Evolutionary conservation across 257 asterid species (phyloP).

Genomic region (Haberlea rhodopensis): DNA sequence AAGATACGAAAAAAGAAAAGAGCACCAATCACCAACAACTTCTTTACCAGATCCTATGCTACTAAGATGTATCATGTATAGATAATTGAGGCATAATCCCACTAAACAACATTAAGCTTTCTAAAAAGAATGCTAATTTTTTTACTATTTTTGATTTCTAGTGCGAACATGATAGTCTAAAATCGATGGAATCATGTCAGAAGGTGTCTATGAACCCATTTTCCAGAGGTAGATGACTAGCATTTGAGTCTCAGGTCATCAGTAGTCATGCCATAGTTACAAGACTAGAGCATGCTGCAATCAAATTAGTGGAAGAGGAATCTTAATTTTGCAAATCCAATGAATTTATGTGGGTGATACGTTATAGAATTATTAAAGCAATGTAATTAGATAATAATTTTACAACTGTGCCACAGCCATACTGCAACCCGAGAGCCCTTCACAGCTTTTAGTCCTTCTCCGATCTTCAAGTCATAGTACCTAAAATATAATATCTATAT

Average conservation of each 20-base stretch:
- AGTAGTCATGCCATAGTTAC: slow-evolving; percentile 9
- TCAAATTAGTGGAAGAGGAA: neutral
- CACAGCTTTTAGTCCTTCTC: slow-evolving; percentile 77
- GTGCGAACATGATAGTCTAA: neutral
- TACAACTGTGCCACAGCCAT: slow-evolving; percentile 70
- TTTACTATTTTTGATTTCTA: too few species aligned
- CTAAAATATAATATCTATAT: slow-evolving; percentile 34
- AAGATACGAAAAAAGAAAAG: neutral
- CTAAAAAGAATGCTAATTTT: too few species aligned
- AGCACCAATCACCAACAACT: slow-evolving; percentile 6
- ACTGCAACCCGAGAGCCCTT: slow-evolving; percentile 99
- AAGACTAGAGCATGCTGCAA: slow-evolving; percentile 7
- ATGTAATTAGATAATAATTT: slow-evolving; percentile 43
- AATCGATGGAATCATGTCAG: slow-evolving; percentile 9
- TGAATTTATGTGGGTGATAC: slow-evolving; percentile 15
- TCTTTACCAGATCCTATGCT: too few species aligned
- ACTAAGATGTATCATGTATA: neutral
- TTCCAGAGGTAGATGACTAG: neutral
- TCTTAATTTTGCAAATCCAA: slow-evolving; percentile 16
- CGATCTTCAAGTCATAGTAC: slow-evolving; percentile 91
- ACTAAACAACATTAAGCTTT: too few species aligned
- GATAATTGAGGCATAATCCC: neutral
- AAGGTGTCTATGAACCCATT: neutral
- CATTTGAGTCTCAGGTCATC: neutral
- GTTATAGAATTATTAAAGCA: slow-evolving; percentile 25